Base-by-base conservation (phyloP, 306 rosid genomes). In the Rosa lucieae region DNA sequence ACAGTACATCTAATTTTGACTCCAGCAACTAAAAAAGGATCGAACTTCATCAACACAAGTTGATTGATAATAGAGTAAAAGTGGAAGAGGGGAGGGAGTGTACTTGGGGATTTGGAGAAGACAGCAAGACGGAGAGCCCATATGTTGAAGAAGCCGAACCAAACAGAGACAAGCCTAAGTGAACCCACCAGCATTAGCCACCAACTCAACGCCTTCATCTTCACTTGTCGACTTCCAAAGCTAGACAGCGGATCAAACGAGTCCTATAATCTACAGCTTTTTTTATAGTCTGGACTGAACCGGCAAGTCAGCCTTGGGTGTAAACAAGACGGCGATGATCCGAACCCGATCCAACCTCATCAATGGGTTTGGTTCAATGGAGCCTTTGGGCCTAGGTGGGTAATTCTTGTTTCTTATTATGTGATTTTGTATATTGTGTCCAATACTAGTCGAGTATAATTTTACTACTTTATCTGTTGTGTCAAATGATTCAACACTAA, bases 61-160 rank as follows among this genome's bases (percentile, higher is more conserved):
- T 17, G 32, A 32, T 51, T 18, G 26, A 48, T 2, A 32, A 71
- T 5, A 26, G 23, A 29, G 44, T 42, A 3, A 46, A 14, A 72
- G 39, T 5, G 43, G 20, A 44, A 63, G 62, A 58, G 61, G 40
- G 52, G 49, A 63, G 61, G 23, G 46, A 72, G 46, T 69, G 55
- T 84, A 90, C 96, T 91, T 43, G 87, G 70, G 6, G 95, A 79
- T n/a, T 82, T 80, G 62, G 98, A 91, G 93, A 89, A 95, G 78
- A 92, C 93, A 68, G 87, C 94, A 68, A 91, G 89, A 29, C 92
- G 84, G 77, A 94, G 97, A 69, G 97, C 94, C 94, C 92, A 94
- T 73, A 94, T 91, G 88, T 94, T 83, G 80, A 92, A 91, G 88
- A 92, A 95, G n/a, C 98, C 96, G 83, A 95, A 95, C 97, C 99